phyloP scores from a whole-genome alignment of 495 filamentous ascomycete species.

The Aspergillus steynii region DNA sequence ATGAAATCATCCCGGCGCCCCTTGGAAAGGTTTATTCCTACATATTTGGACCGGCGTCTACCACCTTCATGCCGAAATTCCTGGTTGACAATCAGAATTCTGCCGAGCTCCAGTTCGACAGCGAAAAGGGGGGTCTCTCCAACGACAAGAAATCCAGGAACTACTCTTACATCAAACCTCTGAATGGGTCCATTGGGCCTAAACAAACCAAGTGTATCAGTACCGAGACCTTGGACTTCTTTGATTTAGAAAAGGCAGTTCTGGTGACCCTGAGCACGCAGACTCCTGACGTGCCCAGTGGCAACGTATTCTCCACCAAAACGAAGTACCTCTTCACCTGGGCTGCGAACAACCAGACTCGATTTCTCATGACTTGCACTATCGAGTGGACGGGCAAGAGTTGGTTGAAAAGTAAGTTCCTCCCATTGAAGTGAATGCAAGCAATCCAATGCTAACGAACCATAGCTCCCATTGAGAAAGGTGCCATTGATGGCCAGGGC shows the following conservation, averaged over 20 bases:
- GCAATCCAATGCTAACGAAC: slow-evolving; percentile 25
- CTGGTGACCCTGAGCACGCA: slow-evolving; percentile 78
- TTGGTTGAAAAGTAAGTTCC: slow-evolving; percentile 85
- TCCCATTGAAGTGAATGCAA: slow-evolving; percentile 9
- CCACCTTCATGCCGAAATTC: slow-evolving; percentile 80
- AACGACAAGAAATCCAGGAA: slow-evolving; percentile 70
- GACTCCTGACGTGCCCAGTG: slow-evolving; percentile 93
- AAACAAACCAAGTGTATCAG: slow-evolving; percentile 95
- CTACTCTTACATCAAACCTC: slow-evolving; percentile 90
- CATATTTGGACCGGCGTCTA: slow-evolving; percentile 78
- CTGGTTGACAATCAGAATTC: slow-evolving; percentile 86
- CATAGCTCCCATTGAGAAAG: slow-evolving; percentile 89
- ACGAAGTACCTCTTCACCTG: slow-evolving; percentile 94
- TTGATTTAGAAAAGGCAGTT: slow-evolving; percentile 86
- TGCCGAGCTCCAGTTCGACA: slow-evolving; percentile 76
- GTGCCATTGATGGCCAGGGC: slow-evolving; percentile 85
- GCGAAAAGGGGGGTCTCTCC: slow-evolving; percentile 75
- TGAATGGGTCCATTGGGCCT: slow-evolving; percentile 81
- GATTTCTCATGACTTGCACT: slow-evolving; percentile 79
- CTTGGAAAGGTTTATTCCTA: slow-evolving; percentile 89
- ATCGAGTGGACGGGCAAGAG: slow-evolving; percentile 98
- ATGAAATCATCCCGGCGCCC: slow-evolving; percentile 84
- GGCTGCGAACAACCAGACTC: slow-evolving; percentile 80
- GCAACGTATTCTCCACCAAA: slow-evolving; percentile 86
- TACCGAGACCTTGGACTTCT: slow-evolving; percentile 73